A percentile compares a stretch with the other conserved stretches of the same genome.
These are phyloP conservation scores for Bondarzewia mesenterica DNA, from an alignment of 1,284 basidiomycete genomes.

Conservation along the genomic window DNA sequence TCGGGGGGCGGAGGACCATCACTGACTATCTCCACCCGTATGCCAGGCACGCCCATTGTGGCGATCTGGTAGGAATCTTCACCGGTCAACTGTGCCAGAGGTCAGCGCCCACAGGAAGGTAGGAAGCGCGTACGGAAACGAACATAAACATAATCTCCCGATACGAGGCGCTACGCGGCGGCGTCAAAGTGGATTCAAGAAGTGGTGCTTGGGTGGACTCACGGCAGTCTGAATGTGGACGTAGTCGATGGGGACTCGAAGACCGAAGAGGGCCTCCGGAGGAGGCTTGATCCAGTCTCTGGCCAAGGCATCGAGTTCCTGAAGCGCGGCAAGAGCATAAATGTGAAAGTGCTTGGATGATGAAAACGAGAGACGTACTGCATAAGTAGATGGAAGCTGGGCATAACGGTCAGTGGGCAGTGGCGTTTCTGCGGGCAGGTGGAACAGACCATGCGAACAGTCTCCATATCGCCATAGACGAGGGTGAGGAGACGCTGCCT, in stretches of 20 bases:
- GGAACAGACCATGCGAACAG: constrained; percentile 55
- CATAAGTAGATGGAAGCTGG: constrained; percentile 57
- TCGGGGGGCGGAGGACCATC: constrained; percentile 72
- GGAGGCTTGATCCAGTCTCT: constrained; percentile 78
- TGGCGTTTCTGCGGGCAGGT: constrained; percentile 7
- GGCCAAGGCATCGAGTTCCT: constrained; percentile 74
- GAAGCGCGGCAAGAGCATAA: constrained; percentile 1
- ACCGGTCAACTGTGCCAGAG: constrained; percentile 48
- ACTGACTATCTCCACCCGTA: constrained; percentile 74
- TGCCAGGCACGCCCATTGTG: constrained; percentile 65
- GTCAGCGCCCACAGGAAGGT: constrained; percentile 7
- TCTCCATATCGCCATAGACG: constrained; percentile 78
- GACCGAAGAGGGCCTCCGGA: constrained; percentile 59
- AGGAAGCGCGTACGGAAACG: constrained; percentile 17
- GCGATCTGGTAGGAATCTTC: constrained; percentile 82
- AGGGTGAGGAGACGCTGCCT: constrained; percentile 70
- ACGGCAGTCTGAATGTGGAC: constrained; percentile 75
- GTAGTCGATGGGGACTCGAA: constrained; percentile 76
- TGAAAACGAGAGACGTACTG: constrained; percentile 37
- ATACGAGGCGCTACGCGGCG: constrained; percentile 53
- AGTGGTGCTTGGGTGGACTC: constrained; percentile 20
- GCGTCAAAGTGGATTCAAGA: neutral
- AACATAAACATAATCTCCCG: constrained; percentile 74
- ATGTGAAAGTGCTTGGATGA: neutral
- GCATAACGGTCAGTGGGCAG: neutral